Percentiles rank a stretch among this genome's conserved stretches.
These are phyloP conservation scores for Aleurites moluccanus DNA, from an alignment of 441 rosid genomes.

Conservation along the genomic window DNA sequence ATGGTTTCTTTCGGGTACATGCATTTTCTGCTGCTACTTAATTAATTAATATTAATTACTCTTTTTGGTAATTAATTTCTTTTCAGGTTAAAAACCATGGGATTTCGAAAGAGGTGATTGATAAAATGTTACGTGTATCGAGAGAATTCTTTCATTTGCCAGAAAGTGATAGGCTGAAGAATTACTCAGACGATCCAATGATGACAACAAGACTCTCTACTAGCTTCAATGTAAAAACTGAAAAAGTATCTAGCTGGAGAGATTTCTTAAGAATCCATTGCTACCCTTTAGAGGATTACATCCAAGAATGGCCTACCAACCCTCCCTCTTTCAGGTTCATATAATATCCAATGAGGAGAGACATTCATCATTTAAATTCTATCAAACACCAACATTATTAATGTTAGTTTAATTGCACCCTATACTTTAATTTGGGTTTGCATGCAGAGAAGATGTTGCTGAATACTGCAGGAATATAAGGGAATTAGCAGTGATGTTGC, in stretches of 20 bases:
- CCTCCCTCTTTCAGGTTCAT: constrained; percentile 45
- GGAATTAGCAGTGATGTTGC: constrained; percentile 33
- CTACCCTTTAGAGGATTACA: constrained; percentile 42
- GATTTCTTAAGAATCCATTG: constrained; percentile 51
- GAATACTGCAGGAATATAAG: constrained; percentile 40
- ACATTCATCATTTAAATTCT: too few species aligned
- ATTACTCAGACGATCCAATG: constrained; percentile 47
- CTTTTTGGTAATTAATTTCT: not conserved
- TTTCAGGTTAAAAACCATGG: constrained; percentile 46
- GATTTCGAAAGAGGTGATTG: constrained; percentile 31
- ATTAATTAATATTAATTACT: not conserved
- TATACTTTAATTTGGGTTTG: not conserved
- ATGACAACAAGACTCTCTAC: constrained; percentile 42
- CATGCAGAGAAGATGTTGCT: constrained; percentile 36
- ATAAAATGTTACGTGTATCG: constrained; percentile 32
- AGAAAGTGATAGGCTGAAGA: constrained; percentile 44
- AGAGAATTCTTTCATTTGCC: constrained; percentile 42
- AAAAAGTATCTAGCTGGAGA: constrained; percentile 46
- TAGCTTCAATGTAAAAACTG: constrained; percentile 45
- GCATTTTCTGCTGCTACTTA: not conserved
- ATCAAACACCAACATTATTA: too few species aligned
- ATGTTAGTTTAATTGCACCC: too few species aligned
- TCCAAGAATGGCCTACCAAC: constrained; percentile 43
- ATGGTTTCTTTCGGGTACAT: constrained; percentile 66
- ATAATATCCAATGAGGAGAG: too few species aligned